phyloP scores from a whole-genome alignment of 1,139 yeast species.

The Sugiyamaella japonica region DNA sequence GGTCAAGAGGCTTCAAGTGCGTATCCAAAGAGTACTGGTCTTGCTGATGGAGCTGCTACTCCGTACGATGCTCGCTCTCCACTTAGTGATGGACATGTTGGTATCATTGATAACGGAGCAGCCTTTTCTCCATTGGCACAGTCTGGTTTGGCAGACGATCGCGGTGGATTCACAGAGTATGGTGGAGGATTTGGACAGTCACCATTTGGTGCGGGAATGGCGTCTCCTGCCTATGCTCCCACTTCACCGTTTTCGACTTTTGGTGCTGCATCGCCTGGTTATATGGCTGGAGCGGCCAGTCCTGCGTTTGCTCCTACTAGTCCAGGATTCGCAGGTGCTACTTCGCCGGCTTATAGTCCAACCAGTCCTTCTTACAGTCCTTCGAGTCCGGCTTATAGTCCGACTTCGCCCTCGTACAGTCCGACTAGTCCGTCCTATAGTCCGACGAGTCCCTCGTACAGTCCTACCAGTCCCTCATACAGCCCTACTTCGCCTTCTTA shows the following conservation, averaged over 20 bases:
- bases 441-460: slow-evolving; percentile 69
- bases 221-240: slow-evolving; percentile 64
- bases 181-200: slow-evolving; percentile 57
- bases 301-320: slow-evolving; percentile 70
- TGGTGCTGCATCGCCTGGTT: slow-evolving; percentile 70
- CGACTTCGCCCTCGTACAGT: slow-evolving; percentile 72
- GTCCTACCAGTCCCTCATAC: slow-evolving; percentile 63
- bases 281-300: slow-evolving; percentile 62
- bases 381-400: slow-evolving; percentile 68
- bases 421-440: slow-evolving; percentile 73
- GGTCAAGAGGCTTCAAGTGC: slow-evolving; percentile 28
- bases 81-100: slow-evolving; percentile 70
- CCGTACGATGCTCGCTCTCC: slow-evolving; percentile 86
- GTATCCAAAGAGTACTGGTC: slow-evolving; percentile 41
- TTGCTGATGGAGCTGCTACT: slow-evolving; percentile 82
- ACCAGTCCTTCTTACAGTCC: slow-evolving; percentile 69
- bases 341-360: slow-evolving; percentile 60
- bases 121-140: slow-evolving; percentile 89
- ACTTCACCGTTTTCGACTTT: slow-evolving; percentile 60
- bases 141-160: slow-evolving; percentile 75
- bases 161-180: slow-evolving; percentile 93
- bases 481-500: slow-evolving; percentile 63
- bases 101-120: slow-evolving; percentile 68
- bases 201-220: slow-evolving; percentile 54
- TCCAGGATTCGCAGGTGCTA: slow-evolving; percentile 69